A percentile compares a stretch with the other conserved stretches of the same genome.
phyloP scores from a whole-genome alignment of 163 green algal genomes.

The Prototheca wickerhamii region DNA sequence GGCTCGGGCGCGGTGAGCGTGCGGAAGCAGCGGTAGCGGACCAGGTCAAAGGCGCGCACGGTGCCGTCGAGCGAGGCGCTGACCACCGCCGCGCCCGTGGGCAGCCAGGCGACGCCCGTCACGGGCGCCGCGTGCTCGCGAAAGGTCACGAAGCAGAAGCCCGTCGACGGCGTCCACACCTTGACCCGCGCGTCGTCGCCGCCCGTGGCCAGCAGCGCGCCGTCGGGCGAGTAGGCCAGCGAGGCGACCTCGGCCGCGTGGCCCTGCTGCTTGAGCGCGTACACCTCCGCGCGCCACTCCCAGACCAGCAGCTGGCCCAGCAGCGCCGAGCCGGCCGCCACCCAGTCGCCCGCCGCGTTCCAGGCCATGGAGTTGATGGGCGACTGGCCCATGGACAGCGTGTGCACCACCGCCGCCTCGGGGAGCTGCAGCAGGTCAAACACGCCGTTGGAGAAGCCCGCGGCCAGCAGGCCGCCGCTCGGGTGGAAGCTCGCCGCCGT shows the following conservation, averaged over 20 bases:
- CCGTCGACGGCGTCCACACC: conserved; percentile 74
- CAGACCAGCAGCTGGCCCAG: conserved; percentile 96
- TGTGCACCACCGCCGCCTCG: conserved; percentile 24
- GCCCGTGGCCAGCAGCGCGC: conserved; percentile 69
- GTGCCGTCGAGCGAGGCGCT: conserved; percentile 83
- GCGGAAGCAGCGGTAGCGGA: conserved; percentile 93
- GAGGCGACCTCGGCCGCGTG: conserved; percentile 68
- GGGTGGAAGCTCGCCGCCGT: conserved; percentile 58
- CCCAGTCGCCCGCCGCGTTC: conserved; percentile 85
- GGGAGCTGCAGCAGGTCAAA: conserved; percentile 80
- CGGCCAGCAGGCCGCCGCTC: conserved; percentile 63
- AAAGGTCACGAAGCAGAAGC: conserved; percentile 94
- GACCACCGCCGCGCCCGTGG: conserved; percentile 55
- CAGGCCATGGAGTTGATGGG: conserved; percentile 64
- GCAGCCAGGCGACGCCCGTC: conserved; percentile 69
- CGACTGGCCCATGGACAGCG: conserved; percentile 22
- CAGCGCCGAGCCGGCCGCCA: conserved; percentile 62
- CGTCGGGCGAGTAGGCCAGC: conserved; percentile 73
- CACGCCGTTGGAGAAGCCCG: conserved; percentile 74
- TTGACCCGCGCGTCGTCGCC: conserved; percentile 79
- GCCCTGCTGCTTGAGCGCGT: conserved; percentile 77
- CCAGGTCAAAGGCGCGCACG: conserved; percentile 86
- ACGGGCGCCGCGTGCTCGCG: conserved; percentile 80
- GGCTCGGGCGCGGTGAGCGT: conserved; percentile 76
- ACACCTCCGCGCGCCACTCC: conserved; percentile 93